These are phyloP conservation scores for Cucurbita pepo DNA, from an alignment of 306 rosid genomes.

Conservation along the genomic window DNA sequence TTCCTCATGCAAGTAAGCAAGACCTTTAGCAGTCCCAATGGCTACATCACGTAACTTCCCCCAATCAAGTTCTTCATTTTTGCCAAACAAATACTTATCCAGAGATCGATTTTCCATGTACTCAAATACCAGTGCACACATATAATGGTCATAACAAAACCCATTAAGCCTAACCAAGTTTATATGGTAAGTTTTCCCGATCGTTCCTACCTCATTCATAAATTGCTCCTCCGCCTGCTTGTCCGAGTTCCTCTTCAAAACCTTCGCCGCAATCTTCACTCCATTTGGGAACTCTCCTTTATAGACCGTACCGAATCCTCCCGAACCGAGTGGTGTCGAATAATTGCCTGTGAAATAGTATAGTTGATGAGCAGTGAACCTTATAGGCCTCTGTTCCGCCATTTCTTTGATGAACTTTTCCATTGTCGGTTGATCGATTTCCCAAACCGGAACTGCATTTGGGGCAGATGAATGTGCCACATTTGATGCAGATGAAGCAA, in stretches of 20 bases:
- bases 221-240: slow-evolving; percentile 26
- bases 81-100: slow-evolving; percentile 23
- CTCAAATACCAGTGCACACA: slow-evolving; percentile 21
- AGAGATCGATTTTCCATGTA: slow-evolving; percentile 21
- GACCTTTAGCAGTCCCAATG: slow-evolving; percentile 32
- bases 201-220: slow-evolving; percentile 28
- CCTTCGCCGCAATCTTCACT: slow-evolving; percentile 28
- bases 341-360: neutral
- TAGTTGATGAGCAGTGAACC: neutral
- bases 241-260: slow-evolving; percentile 10
- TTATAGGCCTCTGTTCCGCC: neutral
- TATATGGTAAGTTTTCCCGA: slow-evolving; percentile 26
- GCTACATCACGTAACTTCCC: slow-evolving; percentile 33
- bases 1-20: slow-evolving; percentile 34
- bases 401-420: neutral
- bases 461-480: neutral
- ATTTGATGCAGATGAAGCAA: neutral
- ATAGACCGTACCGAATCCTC: slow-evolving; percentile 32
- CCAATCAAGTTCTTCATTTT: slow-evolving; percentile 7
- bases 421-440: neutral
- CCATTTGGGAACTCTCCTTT: slow-evolving; percentile 23
- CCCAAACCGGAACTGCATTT: neutral
- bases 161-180: slow-evolving; percentile 29
- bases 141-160: slow-evolving; percentile 25
- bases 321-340: slow-evolving; percentile 16